phyloP scores from a whole-genome alignment of 176 grass and related monocot genomes.

The Puccinellia tenuiflora region DNA sequence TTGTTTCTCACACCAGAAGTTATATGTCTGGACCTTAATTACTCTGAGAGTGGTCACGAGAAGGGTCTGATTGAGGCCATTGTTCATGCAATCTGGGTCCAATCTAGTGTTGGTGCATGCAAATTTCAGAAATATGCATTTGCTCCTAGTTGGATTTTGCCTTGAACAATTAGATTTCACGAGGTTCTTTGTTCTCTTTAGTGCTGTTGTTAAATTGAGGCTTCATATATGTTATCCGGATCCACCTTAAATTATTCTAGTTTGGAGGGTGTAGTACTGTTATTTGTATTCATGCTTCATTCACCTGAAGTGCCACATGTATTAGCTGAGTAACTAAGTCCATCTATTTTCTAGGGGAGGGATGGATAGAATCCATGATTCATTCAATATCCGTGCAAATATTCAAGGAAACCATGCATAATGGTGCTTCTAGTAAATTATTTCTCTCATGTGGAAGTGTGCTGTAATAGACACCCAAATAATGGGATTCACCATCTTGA shows the following conservation, averaged over 20 bases:
- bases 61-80: background rate
- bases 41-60: background rate
- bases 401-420: background rate
- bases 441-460: background rate
- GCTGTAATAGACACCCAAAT: background rate
- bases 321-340: background rate
- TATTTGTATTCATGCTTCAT: background rate
- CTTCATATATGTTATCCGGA: background rate
- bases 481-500: background rate
- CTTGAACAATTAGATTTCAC: background rate
- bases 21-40: background rate
- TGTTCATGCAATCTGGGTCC: background rate
- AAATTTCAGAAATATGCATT: background rate
- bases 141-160: background rate
- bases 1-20: background rate
- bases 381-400: background rate
- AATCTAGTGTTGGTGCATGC: too few species aligned
- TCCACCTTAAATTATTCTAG: background rate
- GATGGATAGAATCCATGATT: background rate
- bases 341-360: background rate
- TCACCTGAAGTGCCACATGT: background rate
- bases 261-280: background rate
- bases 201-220: background rate
- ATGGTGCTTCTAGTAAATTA: background rate
- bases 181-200: background rate